Evolutionary conservation across 148 eudicot genomes (phyloP).

Genomic region (Bassia scoparia): DNA sequence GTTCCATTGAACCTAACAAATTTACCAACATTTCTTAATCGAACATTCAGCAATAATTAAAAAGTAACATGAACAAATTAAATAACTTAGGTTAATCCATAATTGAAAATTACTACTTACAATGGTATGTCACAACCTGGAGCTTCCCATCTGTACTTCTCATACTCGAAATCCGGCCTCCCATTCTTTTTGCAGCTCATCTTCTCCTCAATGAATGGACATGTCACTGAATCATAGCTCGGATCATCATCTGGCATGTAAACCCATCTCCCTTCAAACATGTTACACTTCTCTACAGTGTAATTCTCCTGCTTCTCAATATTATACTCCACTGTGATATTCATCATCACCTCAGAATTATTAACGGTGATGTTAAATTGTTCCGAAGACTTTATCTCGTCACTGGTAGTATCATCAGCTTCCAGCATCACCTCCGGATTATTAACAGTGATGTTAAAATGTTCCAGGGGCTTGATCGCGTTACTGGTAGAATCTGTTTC

Average conservation of each 20-base stretch:
- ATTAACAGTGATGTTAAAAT: neutral
- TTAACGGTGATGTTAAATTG: neutral
- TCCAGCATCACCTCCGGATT: neutral
- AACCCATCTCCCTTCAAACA: constrained; percentile 15
- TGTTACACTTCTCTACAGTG: neutral
- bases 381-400: neutral
- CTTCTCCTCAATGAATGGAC: constrained; percentile 15
- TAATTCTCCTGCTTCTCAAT: neutral
- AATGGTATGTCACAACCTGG: constrained; percentile 3
- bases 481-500: neutral
- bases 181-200: constrained; percentile 10
- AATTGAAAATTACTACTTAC: neutral
- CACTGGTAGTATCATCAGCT: neutral
- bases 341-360: neutral
- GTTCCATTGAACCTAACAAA: constrained; percentile 39
- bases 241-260: constrained; percentile 2
- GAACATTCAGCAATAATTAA: neutral
- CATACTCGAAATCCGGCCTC: constrained; percentile 13
- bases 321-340: neutral
- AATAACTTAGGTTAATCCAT: neutral
- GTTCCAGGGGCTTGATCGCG: neutral
- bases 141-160: constrained; percentile 14
- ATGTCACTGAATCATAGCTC: constrained; percentile 2
- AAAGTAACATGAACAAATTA: neutral
- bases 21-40: too few species aligned